Conservation (phyloP, 371 early-diverging fungal genomes). For the Catenaria anguillulae region DNA sequence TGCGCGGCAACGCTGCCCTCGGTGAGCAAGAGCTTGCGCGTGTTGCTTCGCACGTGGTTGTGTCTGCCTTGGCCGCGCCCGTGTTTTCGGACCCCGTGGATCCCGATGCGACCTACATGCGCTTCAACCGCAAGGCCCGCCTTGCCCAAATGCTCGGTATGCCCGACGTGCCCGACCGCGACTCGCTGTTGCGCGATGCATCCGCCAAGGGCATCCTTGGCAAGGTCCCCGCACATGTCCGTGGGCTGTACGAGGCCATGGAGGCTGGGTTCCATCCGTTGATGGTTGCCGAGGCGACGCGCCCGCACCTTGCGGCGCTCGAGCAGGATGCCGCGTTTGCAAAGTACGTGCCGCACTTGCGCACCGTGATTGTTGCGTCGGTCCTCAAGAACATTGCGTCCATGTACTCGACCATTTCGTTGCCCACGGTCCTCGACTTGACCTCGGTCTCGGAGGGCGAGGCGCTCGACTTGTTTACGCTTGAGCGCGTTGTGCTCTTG, state of each 20-base stretch:
- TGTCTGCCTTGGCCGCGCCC: slow-evolving; percentile 82
- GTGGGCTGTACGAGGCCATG: slow-evolving; percentile 31
- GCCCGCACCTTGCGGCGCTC: slow-evolving; percentile 60
- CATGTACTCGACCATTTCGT: slow-evolving; percentile 89
- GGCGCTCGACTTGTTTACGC: slow-evolving; percentile 68
- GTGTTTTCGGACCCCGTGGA: neutral
- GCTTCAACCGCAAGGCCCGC: slow-evolving; percentile 28
- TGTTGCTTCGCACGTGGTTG: slow-evolving; percentile 77
- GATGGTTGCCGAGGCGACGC: slow-evolving; percentile 87
- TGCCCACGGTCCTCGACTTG: slow-evolving; percentile 75
- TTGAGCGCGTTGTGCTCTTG: slow-evolving; percentile 94
- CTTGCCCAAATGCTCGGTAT: slow-evolving; percentile 77
- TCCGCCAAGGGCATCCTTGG: slow-evolving; percentile 23
- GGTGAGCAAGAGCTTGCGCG: slow-evolving; percentile 53
- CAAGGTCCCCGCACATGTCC: slow-evolving; percentile 28
- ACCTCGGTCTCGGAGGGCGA: slow-evolving; percentile 52
- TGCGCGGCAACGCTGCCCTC: slow-evolving; percentile 50
- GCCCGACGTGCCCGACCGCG: slow-evolving; percentile 68
- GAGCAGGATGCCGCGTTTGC: slow-evolving; percentile 55
- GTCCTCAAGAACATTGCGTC: slow-evolving; percentile 90
- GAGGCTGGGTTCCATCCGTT: slow-evolving; percentile 88
- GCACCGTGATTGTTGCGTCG: slow-evolving; percentile 85
- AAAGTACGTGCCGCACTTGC: slow-evolving; percentile 82
- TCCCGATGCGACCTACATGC: neutral
- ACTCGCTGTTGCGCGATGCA: slow-evolving; percentile 75